Base-by-base conservation (phyloP, 2,329 filamentous ascomycete species). In the Septoria linicola region DNA sequence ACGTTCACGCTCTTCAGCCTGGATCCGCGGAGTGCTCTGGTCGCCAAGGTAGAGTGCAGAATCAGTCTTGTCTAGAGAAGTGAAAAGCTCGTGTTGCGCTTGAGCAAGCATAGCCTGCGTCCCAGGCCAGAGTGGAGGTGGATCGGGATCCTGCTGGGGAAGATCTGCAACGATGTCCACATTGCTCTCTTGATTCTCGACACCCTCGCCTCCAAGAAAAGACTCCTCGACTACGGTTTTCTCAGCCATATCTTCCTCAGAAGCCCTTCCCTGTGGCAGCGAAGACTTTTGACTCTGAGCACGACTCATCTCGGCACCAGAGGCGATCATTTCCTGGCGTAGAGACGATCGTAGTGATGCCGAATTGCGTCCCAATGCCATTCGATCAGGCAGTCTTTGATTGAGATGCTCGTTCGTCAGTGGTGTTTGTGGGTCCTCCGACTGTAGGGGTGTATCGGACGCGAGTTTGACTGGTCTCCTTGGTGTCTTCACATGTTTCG, bases 81-180 rank as follows among this genome's bases (percentile, higher is more conserved):
- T 61, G 46, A 61, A 67, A 20, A 63, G 50, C 31, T 65, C 60
- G 10, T 57, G 54, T 19, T 66, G 62, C 10, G 66, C 66, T 51
- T 66, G 54, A n/a, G 53, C 48, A 11, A 67, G 59, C 39, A 65
- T 46, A 5, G 54, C 50, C 43, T 67, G 66, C 6, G 65, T 67
- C 8, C 64, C 65, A 14, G 59, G 59, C 47, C 47, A 49, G 11
- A 39, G 43, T 19, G 45, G 44, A 19, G 49, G 35, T 27, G 21
- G 23, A 14, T 43, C 44, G 11, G 36, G 14, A 13, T 31, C 37
- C 11, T 21, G 27, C n/a, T 34, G 13, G 16, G 20, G 25, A 34
- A 10, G n/a, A 19, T 34, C n/a, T 8, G 27, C 25, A n/a, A 30
- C 4, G 2, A 10, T 21, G 11, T 31, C 19, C n/a, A 6, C 10